Evolutionary conservation across 1,139 yeast species (phyloP), one percentile per base, ranked within the genome.

Genomic region (Arxiozyma telluris): DNA sequence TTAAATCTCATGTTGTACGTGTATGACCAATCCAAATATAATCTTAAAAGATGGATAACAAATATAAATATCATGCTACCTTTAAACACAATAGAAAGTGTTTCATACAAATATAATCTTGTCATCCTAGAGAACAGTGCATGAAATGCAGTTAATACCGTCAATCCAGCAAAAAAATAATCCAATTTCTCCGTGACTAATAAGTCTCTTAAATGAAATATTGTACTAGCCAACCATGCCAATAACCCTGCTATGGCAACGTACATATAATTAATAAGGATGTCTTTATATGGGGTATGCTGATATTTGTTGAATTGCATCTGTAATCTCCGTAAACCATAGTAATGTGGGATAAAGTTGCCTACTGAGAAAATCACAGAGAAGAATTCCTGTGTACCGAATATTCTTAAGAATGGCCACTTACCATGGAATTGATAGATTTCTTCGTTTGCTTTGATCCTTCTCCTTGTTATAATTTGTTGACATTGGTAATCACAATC

Each of bases 401-500:
- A 71, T 1, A 86, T 65, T 54, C 98, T 76, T 46, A 74, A 61
- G 64, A 93, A 93, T 1, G 98, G 98, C 98, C 98, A 93, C 71
- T 93, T 93, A 0, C 98, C 98, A 68, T 93, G 98, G 71, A 89
- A 93, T 66, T 93, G 98, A 50, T 78, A 78, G 1, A 88, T 73
- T 54, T 81, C 82, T 53, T 79, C 76, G 9, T 75, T 74, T 2
- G 71, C 61, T 0, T 57, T 60, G 21, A 74, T 72, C 23, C 96
- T 74, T 49, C 76, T 72, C 1, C 64, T 62, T 0, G 96, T 90
- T 48, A 91, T 75, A 18, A 80, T 68, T 55, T 87, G 81, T 68
- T 93, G 98, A 67, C 98, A 93, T 61, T 82, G 85, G 70, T 93
- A 93, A 70, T 93, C 98, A 70, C 98, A 93, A 66, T 93, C 84